phyloP scores from a whole-genome alignment of 2,329 filamentous ascomycete species.

The Aspergillus brasiliensis region DNA sequence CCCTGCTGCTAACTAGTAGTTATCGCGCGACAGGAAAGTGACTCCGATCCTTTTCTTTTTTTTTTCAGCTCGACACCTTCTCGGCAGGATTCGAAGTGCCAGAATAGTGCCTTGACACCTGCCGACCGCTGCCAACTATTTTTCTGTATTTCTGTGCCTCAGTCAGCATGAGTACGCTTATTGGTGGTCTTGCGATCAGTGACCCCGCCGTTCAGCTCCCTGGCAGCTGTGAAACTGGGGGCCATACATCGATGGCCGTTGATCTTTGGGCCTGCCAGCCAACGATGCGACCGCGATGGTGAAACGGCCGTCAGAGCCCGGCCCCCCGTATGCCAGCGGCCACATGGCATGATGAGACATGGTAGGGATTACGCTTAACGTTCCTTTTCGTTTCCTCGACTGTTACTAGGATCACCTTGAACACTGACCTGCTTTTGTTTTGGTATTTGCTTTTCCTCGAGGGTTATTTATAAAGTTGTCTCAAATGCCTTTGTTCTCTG shows the following conservation, averaged over 20 bases:
- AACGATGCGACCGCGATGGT: neutral
- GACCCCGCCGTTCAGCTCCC: conserved; percentile 8
- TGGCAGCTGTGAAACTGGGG: neutral
- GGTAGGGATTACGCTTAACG: conserved; percentile 9
- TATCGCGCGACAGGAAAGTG: neutral
- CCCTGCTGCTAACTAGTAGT: neutral
- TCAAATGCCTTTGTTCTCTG: neutral
- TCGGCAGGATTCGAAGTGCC: neutral
- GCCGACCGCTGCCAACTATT: neutral
- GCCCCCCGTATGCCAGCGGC: neutral
- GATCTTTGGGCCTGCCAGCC: neutral
- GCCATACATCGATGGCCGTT: neutral
- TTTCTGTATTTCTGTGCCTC: neutral
- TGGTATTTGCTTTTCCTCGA: neutral
- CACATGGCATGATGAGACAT: conserved; percentile 8
- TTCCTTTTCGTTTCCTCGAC: neutral
- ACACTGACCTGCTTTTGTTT: neutral
- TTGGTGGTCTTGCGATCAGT: neutral
- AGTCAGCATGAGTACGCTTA: neutral
- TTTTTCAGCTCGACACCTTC: neutral
- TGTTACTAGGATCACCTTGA: too few species aligned
- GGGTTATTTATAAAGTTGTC: conserved; percentile 2
- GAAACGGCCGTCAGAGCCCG: neutral
- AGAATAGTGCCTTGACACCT: neutral
- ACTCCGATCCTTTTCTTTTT: neutral